Percentiles rank a stretch among this genome's conserved stretches.
These are phyloP conservation scores for Xylaria sp. DNA, from an alignment of 2,329 filamentous ascomycete genomes.

Conservation along the genomic window DNA sequence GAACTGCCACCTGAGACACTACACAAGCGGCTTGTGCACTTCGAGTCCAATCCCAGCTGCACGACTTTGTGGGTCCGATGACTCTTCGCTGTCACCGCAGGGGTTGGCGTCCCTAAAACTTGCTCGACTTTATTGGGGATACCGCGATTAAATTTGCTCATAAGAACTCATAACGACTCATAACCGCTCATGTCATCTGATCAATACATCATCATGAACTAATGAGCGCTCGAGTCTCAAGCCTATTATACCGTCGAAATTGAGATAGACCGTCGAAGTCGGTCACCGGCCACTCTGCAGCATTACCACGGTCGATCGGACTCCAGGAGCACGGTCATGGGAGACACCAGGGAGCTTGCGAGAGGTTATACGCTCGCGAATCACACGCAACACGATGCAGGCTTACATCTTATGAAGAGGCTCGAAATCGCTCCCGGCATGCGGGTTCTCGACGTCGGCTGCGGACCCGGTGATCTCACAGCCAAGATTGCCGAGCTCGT, in stretches of 20 bases:
- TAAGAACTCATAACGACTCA: slow-evolving; percentile 6
- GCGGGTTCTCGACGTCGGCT: slow-evolving; percentile 50
- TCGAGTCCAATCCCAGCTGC: too few species aligned
- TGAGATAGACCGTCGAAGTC: not conserved
- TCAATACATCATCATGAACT: not conserved
- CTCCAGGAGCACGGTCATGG: slow-evolving; percentile 24
- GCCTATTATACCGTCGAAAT: not conserved
- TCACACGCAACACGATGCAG: slow-evolving; percentile 44
- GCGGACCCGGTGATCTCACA: slow-evolving; percentile 50
- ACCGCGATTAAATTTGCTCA: slow-evolving; percentile 17
- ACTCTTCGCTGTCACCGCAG: not conserved
- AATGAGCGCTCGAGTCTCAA: not conserved
- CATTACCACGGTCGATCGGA: not conserved
- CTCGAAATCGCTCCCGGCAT: slow-evolving; percentile 40
- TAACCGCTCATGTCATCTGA: slow-evolving; percentile 4
- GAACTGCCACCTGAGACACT: too few species aligned
- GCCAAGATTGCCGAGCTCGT: slow-evolving; percentile 42
- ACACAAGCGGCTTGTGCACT: too few species aligned
- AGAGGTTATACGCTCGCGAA: slow-evolving; percentile 45
- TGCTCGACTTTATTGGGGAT: not conserved
- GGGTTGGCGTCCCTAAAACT: not conserved
- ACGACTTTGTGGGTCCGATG: too few species aligned
- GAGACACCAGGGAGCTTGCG: slow-evolving; percentile 46
- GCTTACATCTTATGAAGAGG: slow-evolving; percentile 42
- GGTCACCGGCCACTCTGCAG: not conserved